Base-by-base conservation (phyloP, 2,329 filamentous ascomycete genomes). In the Emergomyces pasteurianus region DNA sequence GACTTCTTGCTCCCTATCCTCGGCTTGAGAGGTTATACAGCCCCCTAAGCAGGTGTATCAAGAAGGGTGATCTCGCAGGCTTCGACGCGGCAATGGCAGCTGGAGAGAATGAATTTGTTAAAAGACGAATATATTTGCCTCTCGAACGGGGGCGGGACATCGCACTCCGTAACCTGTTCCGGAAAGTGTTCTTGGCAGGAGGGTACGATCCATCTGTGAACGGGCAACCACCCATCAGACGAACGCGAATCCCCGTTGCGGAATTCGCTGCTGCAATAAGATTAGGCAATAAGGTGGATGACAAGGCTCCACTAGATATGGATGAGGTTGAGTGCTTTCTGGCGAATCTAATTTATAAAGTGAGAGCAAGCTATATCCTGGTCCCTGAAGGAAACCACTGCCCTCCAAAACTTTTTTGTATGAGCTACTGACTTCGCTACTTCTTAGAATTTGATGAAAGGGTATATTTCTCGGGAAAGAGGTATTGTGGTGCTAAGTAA, bases 341-440 rank as follows among this genome's bases (percentile, higher is more conserved):
- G 69, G 90, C 94, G 34, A 97, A 96, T 72, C 89, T 96, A 83
- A 96, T 99, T 64, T 99, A 97, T 80, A 99, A 97, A 85, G 92
- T 95, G 75, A 63, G 23, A 54, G 0, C 28, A 34, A 23, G 26
- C 23, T 42, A 43, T 53, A n/a, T 23, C n/a, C 21, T 38, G 18
- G 12, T 21, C 43, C 23, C 21, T n/a, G 3, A 46, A 21, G 53
- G n/a, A 36, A 23, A 62, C 6, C 47, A 18, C 14, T 12, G 16
- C 14, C 12, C 21, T 18, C 23, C 0, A 31, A 16, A 53, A 9
- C 28, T 1, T 36, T 34, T 52, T 5, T 34, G 28, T 53, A 2
- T 10, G 18, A 53, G 28, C 14, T 43, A 62, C 63, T 68, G 47
- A 67, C 47, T 14, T 66, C 61, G 63, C 66, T 68, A 36, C n/a